Base-by-base conservation (phyloP, 306 rosid species). In the Erythrophleum fordii region DNA sequence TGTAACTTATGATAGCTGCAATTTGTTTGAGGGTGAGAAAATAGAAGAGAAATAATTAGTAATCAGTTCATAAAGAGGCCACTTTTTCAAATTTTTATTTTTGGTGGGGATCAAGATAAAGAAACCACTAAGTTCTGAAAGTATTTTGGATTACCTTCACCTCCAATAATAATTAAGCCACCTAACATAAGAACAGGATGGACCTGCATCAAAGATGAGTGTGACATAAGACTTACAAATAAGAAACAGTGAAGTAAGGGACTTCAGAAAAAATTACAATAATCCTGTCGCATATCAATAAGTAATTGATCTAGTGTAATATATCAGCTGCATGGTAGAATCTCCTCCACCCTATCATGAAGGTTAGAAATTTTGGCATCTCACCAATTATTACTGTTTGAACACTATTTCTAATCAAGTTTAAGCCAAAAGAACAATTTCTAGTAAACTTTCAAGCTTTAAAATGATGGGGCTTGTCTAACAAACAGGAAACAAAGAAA, bases 1-100 rank as follows among this genome's bases (percentile, higher is more conserved):
- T 93, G 55, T 93, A 93, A 80, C 97, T 92, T 37, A 95, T 72
- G 42, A 95, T 89, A 28, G 98, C 99, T 95, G 93, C 88, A 91
- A 80, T 88, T 73, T 77, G 69, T 37, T 82, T 68, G 69, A 88
- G 26, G 3, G 7, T 20, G 37, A 31, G n/a, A 59, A 67, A 29
- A 35, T 25, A 5, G 1, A 11, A 20, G 37, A 53, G 55, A 53
- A 34, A 71, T 8, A 10, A 45, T 55, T 28, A n/a, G 68, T 39
- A 18, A 28, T 28, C 11, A 4, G 52, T 53, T 74, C 73, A 61
- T 22, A 84, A 35, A 77, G 52, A 61, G 13, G 22, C 41, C 68
- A 28, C 39, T 61, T 44, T 44, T 6, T 39, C n/a, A n/a, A n/a
- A n/a, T n/a, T n/a, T n/a, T n/a, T n/a, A n/a, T n/a, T n/a, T n/a